phyloP scores from a whole-genome alignment of 2,329 filamentous ascomycete genomes.

The Fusarium sp. region DNA sequence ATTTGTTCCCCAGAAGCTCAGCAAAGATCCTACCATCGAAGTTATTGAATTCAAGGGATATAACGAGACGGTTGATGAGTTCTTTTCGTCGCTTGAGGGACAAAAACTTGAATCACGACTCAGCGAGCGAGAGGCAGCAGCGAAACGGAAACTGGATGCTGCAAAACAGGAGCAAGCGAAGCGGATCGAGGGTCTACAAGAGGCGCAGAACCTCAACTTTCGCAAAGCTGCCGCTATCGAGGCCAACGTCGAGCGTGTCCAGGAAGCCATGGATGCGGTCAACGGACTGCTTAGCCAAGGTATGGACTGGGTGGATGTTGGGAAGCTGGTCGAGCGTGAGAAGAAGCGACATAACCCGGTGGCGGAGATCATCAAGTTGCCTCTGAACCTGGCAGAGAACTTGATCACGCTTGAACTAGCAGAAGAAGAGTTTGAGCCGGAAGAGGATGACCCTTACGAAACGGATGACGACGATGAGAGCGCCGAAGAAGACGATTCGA shows the following conservation, averaged over 20 bases:
- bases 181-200: constrained; percentile 82
- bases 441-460: constrained; percentile 65
- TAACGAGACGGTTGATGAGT: constrained; percentile 94
- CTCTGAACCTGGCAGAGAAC: constrained; percentile 89
- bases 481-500: constrained; percentile 51
- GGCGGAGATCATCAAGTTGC: constrained; percentile 83
- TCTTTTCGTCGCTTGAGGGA: constrained; percentile 95
- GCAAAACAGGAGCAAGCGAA: constrained; percentile 84
- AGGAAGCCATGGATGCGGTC: constrained; percentile 90
- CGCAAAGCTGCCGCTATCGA: constrained; percentile 90
- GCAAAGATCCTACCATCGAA: constrained; percentile 67
- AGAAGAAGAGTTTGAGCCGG: constrained; percentile 71
- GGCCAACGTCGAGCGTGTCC: constrained; percentile 87
- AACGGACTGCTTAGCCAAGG: constrained; percentile 91
- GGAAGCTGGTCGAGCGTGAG: constrained; percentile 85
- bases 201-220: constrained; percentile 80
- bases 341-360: constrained; percentile 82
- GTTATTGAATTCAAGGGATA: constrained; percentile 83
- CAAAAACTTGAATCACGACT: constrained; percentile 88
- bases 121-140: constrained; percentile 79
- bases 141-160: constrained; percentile 84
- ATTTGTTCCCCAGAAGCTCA: constrained; percentile 83
- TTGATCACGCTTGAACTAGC: constrained; percentile 80
- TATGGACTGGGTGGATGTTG: constrained; percentile 98
- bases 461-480: constrained; percentile 70